Evolutionary conservation across 768 basidiomycete species (phyloP).

Genomic region (Xerocomellus amylosporus): DNA sequence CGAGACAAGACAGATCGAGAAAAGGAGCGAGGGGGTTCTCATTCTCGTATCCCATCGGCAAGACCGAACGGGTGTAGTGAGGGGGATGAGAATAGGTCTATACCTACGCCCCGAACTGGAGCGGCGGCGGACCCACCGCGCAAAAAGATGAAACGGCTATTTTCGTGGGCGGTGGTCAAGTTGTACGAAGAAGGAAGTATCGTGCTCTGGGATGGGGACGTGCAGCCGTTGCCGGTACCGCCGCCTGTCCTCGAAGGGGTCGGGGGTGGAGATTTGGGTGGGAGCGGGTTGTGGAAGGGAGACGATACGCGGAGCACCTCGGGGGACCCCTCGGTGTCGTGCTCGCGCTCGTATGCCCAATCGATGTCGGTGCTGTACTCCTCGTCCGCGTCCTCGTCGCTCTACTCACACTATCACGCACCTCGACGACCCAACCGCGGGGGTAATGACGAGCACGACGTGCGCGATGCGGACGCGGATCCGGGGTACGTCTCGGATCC

Average conservation of each 20-base stretch:
- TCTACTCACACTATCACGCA: slow-evolving; percentile 27
- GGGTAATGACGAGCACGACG: background rate
- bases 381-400: slow-evolving; percentile 19
- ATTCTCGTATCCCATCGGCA: background rate
- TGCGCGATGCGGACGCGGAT: slow-evolving; percentile 38
- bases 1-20: slow-evolving; percentile 48
- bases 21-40: slow-evolving; percentile 23
- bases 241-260: background rate
- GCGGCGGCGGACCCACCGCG: slow-evolving; percentile 21
- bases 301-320: slow-evolving; percentile 21
- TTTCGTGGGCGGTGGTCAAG: slow-evolving; percentile 60
- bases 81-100: background rate
- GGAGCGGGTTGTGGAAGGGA: slow-evolving; percentile 49
- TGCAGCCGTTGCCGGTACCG: slow-evolving; percentile 33
- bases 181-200: slow-evolving; percentile 72
- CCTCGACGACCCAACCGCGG: slow-evolving; percentile 7
- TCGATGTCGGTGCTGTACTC: slow-evolving; percentile 25
- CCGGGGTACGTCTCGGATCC: slow-evolving; percentile 59
- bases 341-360: slow-evolving; percentile 19
- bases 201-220: slow-evolving; percentile 68
- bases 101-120: background rate
- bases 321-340: slow-evolving; percentile 25
- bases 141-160: slow-evolving; percentile 64
- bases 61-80: background rate
- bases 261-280: background rate